phyloP scores from a whole-genome alignment of 2,329 filamentous ascomycete genomes.

The Saccharata proteae region DNA sequence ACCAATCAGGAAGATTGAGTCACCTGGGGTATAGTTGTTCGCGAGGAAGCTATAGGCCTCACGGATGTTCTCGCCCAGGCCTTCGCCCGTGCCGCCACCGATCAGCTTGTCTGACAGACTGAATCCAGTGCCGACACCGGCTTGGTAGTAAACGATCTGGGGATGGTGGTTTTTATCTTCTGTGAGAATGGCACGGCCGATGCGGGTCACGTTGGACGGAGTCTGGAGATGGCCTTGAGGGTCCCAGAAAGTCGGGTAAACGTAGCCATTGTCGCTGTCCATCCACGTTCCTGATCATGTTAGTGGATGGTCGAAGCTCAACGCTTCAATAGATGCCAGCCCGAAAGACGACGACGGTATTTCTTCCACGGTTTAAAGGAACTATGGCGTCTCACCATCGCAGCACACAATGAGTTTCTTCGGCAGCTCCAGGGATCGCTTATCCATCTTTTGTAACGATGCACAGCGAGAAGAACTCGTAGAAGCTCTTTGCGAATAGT shows the following conservation, averaged over 20 bases:
- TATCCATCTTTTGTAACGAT: too few relatives aligned
- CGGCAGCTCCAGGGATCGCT: too few relatives aligned
- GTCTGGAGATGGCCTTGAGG: constrained; percentile 8
- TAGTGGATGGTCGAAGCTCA: neutral
- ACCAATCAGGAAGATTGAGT: constrained; percentile 40
- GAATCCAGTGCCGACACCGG: constrained; percentile 25
- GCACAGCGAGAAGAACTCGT: too few relatives aligned
- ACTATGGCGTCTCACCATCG: constrained; percentile 5
- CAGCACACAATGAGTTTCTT: constrained; percentile 8
- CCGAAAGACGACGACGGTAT: constrained; percentile 1
- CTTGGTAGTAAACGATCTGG: constrained; percentile 31
- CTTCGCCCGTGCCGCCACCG: constrained; percentile 15
- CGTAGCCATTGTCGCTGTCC: constrained; percentile 10
- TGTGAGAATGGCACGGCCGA: constrained; percentile 23
- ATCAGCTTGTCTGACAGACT: constrained; percentile 9
- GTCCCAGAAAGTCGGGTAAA: constrained; percentile 3
- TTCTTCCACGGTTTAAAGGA: neutral
- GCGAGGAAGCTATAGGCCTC: constrained; percentile 53
- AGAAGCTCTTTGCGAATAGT: too few relatives aligned
- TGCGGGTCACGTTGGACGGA: constrained; percentile 29
- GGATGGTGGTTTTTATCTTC: constrained; percentile 18
- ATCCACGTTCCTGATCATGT: neutral
- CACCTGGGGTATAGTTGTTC: constrained; percentile 47
- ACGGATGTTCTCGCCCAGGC: constrained; percentile 37
- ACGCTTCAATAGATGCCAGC: neutral